These are phyloP conservation scores for Exidia glandulosa DNA, from an alignment of 768 basidiomycete species.

Conservation along the genomic window DNA sequence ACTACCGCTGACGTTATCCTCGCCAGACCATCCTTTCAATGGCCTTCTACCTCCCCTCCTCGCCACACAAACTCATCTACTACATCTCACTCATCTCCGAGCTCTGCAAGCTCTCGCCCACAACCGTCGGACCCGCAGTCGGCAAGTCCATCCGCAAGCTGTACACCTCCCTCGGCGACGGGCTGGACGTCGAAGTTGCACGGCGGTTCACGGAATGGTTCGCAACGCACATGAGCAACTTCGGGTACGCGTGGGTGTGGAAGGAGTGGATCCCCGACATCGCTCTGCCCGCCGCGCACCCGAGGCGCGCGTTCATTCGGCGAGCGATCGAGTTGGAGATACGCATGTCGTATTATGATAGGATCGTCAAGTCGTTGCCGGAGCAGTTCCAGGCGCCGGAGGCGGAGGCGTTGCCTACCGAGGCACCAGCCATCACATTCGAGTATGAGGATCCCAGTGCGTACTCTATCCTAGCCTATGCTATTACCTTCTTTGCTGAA, in stretches of 20 bases:
- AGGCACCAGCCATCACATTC: slow-evolving; percentile 69
- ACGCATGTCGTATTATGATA: slow-evolving; percentile 85
- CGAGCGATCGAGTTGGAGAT: slow-evolving; percentile 83
- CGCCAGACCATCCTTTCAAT: slow-evolving; percentile 61
- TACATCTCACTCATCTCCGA: slow-evolving; percentile 85
- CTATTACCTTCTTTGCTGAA: too few species aligned
- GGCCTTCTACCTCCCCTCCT: slow-evolving; percentile 65
- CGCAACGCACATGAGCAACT: slow-evolving; percentile 92
- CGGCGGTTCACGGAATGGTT: slow-evolving; percentile 92
- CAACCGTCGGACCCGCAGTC: slow-evolving; percentile 89
- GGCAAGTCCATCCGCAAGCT: slow-evolving; percentile 90
- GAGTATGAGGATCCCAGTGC: slow-evolving; percentile 74
- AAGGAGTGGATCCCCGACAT: slow-evolving; percentile 96
- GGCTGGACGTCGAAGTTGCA: slow-evolving; percentile 75
- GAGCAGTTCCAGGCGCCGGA: slow-evolving; percentile 63
- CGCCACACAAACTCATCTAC: slow-evolving; percentile 70
- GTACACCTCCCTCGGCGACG: slow-evolving; percentile 68
- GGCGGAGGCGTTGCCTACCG: slow-evolving; percentile 48
- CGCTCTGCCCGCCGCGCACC: slow-evolving; percentile 59
- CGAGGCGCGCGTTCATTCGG: slow-evolving; percentile 79
- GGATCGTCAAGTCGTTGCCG: slow-evolving; percentile 82
- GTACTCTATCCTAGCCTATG: slow-evolving; percentile 11
- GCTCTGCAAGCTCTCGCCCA: slow-evolving; percentile 86
- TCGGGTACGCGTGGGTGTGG: slow-evolving; percentile 98
- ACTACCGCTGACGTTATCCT: background rate